Evolutionary conservation across 345 rosid genomes (phyloP).

Genomic region (Hypericum perforatum): DNA sequence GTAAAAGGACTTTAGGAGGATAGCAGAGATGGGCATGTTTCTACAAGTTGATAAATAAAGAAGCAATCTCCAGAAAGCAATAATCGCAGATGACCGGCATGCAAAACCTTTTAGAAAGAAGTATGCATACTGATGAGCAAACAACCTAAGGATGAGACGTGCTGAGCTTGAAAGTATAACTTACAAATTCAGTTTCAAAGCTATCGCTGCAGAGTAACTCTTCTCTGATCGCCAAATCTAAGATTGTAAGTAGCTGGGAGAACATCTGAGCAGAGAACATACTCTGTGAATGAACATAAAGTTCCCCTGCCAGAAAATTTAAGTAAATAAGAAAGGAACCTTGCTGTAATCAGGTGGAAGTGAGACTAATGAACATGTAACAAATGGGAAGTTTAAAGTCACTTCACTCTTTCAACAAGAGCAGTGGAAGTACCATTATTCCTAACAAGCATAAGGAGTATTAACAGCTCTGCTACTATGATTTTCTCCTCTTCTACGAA

Average conservation of each 20-base stretch:
- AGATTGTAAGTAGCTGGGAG: conserved; percentile 58
- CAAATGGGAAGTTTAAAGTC: too few relatives aligned
- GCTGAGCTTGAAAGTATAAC: conserved; percentile 18
- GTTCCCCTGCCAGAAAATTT: conserved; percentile 56
- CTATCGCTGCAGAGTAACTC: conserved; percentile 39
- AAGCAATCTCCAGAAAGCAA: too few relatives aligned
- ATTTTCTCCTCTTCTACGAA: background rate
- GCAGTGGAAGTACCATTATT: too few relatives aligned
- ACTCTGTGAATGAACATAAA: conserved; percentile 64
- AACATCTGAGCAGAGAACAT: conserved; percentile 84
- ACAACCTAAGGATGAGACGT: background rate
- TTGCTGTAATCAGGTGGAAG: too few relatives aligned
- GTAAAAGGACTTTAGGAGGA: background rate
- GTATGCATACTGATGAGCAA: conserved; percentile 2
- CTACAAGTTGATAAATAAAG: background rate
- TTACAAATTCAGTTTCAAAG: conserved; percentile 68
- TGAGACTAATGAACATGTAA: too few relatives aligned
- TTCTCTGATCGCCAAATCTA: conserved; percentile 61
- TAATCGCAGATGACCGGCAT: too few relatives aligned
- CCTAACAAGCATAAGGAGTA: too few relatives aligned
- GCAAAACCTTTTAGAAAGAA: too few relatives aligned
- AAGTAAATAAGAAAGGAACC: conserved; percentile 8
- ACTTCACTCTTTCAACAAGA: too few relatives aligned
- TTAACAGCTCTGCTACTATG: too few relatives aligned
- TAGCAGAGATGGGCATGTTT: background rate